phyloP scores from a whole-genome alignment of 345 rosid species.

The Corchorus capsularis region DNA sequence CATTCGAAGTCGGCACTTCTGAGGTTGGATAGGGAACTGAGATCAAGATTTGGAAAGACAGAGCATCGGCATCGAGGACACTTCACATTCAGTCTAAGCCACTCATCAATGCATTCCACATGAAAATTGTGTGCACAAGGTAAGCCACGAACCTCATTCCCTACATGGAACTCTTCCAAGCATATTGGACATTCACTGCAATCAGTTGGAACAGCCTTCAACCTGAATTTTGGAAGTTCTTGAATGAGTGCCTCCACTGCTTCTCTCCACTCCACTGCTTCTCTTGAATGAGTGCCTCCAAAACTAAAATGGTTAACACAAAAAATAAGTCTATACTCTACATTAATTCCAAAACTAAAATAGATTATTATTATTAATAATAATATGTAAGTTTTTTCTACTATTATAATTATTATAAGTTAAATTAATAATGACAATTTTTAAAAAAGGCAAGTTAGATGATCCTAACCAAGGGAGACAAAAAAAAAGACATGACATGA shows the following conservation, averaged over 20 bases:
- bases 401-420: too few species aligned
- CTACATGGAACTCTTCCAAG: slow-evolving; percentile 86
- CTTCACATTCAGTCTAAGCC: slow-evolving; percentile 94
- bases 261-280: too few species aligned
- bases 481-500: too few species aligned
- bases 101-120: slow-evolving; percentile 92
- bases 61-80: slow-evolving; percentile 97
- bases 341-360: too few species aligned
- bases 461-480: too few species aligned
- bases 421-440: too few species aligned
- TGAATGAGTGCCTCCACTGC: slow-evolving; percentile 97
- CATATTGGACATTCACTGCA: slow-evolving; percentile 99
- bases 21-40: slow-evolving; percentile 84
- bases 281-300: too few species aligned
- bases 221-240: slow-evolving; percentile 93
- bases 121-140: slow-evolving; percentile 99
- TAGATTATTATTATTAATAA: too few species aligned
- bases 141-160: slow-evolving; percentile 98
- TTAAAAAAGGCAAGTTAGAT: too few species aligned
- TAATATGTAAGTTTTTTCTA: too few species aligned
- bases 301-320: too few species aligned
- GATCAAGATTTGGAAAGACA: slow-evolving; percentile 96
- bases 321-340: too few species aligned
- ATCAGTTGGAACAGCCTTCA: slow-evolving; percentile 95
- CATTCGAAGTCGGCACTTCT: slow-evolving; percentile 65